Evolutionary conservation across 106 monocot species (phyloP).

Genomic region (Alisma plantagoaquatica): DNA sequence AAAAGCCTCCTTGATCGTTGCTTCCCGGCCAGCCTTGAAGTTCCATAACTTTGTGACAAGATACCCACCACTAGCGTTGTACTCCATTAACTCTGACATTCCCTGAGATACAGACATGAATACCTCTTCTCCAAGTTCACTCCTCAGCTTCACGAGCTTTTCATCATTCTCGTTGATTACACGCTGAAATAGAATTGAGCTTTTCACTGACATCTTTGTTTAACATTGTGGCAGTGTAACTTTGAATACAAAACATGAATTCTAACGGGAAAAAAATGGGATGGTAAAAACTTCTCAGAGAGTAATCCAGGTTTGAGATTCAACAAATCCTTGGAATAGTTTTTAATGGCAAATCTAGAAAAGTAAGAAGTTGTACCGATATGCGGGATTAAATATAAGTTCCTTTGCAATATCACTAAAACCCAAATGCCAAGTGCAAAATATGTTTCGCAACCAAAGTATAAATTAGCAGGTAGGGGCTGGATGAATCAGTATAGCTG

Average conservation of each 20-base stretch:
- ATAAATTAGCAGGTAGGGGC: no score
- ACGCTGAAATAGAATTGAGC: conserved; percentile 7
- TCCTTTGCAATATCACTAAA: no score
- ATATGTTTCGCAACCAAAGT: no score
- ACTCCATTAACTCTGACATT: conserved; percentile 19
- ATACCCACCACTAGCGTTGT: conserved; percentile 21
- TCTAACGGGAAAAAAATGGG: not conserved
- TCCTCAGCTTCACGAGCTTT: conserved; percentile 5
- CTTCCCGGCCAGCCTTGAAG: conserved; percentile 16
- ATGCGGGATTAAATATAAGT: no score
- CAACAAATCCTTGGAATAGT: not conserved
- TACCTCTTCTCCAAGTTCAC: conserved; percentile 14
- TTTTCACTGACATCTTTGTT: no score
- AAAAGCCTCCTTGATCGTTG: conserved; percentile 18
- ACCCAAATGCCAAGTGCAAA: not conserved
- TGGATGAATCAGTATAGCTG: no score
- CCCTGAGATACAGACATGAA: conserved; percentile 5
- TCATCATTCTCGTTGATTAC: conserved; percentile 13
- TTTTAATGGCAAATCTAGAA: not conserved
- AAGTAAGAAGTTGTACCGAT: no score
- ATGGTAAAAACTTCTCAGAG: not conserved
- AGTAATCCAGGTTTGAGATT: not conserved
- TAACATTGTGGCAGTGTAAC: no score
- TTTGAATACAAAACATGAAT: not conserved
- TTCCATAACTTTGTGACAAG: conserved; percentile 18